Percentiles rank a stretch among this genome's conserved stretches.
Evolutionary conservation across 805 yeast genomes (phyloP).

Genomic region (Yueomyces sinensis): DNA sequence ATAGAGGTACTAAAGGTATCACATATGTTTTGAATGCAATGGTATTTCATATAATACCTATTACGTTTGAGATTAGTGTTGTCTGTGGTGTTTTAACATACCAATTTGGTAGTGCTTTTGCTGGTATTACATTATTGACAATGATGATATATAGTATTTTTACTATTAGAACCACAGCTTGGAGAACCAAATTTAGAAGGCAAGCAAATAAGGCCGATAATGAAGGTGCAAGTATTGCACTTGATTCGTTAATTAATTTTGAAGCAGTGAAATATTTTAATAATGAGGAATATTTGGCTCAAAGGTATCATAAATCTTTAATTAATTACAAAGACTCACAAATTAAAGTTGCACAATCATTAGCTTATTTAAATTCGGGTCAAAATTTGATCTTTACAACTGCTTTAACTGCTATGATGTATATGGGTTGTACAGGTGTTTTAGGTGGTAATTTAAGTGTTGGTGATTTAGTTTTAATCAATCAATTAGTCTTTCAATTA

Average conservation of each 20-base stretch:
- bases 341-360: conserved; percentile 71
- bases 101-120: conserved; percentile 80
- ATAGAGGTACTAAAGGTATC: conserved; percentile 95
- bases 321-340: conserved; percentile 54
- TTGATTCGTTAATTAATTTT: conserved; percentile 86
- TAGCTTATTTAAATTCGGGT: conserved; percentile 68
- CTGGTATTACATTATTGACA: conserved; percentile 75
- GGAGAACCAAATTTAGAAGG: conserved; percentile 90
- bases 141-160: conserved; percentile 82
- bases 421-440: conserved; percentile 94
- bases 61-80: conserved; percentile 79
- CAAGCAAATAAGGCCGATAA: conserved; percentile 89
- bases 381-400: conserved; percentile 71
- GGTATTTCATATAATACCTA: conserved; percentile 96
- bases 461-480: conserved; percentile 88
- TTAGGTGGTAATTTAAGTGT: conserved; percentile 70
- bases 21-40: conserved; percentile 84
- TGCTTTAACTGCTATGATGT: conserved; percentile 95
- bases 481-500: conserved; percentile 90
- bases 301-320: conserved; percentile 68
- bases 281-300: conserved; percentile 69
- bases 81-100: conserved; percentile 91
- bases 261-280: conserved; percentile 93
- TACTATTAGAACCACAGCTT: conserved; percentile 85
- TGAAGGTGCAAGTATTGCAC: conserved; percentile 86